phyloP scores from a whole-genome alignment of 441 rosid species.

The Aquilaria agallochum region DNA sequence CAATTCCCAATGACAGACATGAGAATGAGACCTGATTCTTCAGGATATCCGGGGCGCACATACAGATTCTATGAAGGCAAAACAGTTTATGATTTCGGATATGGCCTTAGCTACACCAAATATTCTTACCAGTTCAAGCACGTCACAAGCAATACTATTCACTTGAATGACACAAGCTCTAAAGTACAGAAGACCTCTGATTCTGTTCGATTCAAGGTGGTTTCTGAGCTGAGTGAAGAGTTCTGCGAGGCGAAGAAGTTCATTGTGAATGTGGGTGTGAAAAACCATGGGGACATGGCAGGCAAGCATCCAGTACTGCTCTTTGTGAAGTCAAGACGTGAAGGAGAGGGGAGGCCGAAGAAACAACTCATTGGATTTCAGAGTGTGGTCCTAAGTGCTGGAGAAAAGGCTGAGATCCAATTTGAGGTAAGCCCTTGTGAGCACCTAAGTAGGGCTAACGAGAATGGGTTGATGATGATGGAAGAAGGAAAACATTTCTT shows the following conservation, averaged over 20 bases:
- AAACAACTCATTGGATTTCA: slow-evolving; percentile 67
- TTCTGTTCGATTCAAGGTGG: slow-evolving; percentile 15
- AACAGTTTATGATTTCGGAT: slow-evolving; percentile 62
- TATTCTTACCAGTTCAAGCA: slow-evolving; percentile 44
- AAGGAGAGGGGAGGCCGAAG: slow-evolving; percentile 42
- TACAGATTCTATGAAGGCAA: slow-evolving; percentile 68
- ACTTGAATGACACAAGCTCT: slow-evolving; percentile 20
- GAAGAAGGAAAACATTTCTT: slow-evolving; percentile 62
- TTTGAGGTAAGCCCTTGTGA: slow-evolving; percentile 61
- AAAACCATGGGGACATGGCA: slow-evolving; percentile 56
- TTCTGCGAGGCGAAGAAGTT: slow-evolving; percentile 42
- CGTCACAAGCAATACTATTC: slow-evolving; percentile 24
- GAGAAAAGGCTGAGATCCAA: slow-evolving; percentile 45
- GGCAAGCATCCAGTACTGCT: slow-evolving; percentile 83
- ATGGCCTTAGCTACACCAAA: slow-evolving; percentile 74
- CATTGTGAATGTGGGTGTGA: slow-evolving; percentile 39
- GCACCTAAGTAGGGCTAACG: slow-evolving; percentile 62
- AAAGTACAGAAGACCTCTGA: slow-evolving; percentile 17
- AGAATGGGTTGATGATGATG: slow-evolving; percentile 58
- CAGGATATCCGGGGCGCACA: slow-evolving; percentile 87
- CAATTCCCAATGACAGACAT: slow-evolving; percentile 82
- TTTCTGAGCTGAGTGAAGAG: slow-evolving; percentile 44
- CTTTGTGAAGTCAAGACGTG: slow-evolving; percentile 37
- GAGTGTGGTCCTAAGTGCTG: slow-evolving; percentile 47
- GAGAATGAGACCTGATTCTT: slow-evolving; percentile 70